Base-by-base conservation (phyloP, 2,329 filamentous ascomycete genomes). In the Chaetothyriales sp. region DNA sequence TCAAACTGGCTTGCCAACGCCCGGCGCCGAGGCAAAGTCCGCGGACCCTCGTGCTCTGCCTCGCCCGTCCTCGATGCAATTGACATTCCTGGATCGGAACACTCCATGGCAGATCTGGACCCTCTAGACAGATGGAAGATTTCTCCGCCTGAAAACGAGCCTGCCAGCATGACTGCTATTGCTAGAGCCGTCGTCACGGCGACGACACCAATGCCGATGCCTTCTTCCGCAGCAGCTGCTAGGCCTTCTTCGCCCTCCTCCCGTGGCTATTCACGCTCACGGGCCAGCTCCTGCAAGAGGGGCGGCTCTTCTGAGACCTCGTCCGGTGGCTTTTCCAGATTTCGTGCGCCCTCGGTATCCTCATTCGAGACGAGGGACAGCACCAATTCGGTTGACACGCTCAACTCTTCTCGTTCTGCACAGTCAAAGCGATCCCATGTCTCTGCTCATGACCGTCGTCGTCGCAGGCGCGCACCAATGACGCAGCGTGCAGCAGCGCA, bases 1-100 rank as follows among this genome's bases (percentile, higher is more conserved):
- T 83, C 82, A 9, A 94, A 93, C 64, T 95, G 88, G 88, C 78
- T 95, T 46, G 88, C 88, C 53, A 95, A 95, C 66, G 87, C 87
- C 51, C 80, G 88, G 44, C 79, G 88, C 51, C 77, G 88, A 55
- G 82, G 85, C 60, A 95, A 94, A 69, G 80, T 84, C 50, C 78
- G 81, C 46, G 19, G 20, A 12, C 73, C 78, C 52, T 61, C 57
- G 10, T 75, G 82, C 56, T 80, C 78, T 26, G 79, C 76, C 18
- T 89, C 86, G 3, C 84, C 86, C 1, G 78, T 82, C 58, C 70
- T 82, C 45, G 75, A 79, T 22, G 78, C 81, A 4, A 81, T 94
- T 55, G 80, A 89, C 55, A 89, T 94, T 50, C 84, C 86, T 9
- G 48, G 51, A 15, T 28, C 15, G 5, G 53, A 79, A 1, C 73